Evolutionary conservation across 1,284 basidiomycete genomes (phyloP).

Genomic region (Cryptococcus hybrid): DNA sequence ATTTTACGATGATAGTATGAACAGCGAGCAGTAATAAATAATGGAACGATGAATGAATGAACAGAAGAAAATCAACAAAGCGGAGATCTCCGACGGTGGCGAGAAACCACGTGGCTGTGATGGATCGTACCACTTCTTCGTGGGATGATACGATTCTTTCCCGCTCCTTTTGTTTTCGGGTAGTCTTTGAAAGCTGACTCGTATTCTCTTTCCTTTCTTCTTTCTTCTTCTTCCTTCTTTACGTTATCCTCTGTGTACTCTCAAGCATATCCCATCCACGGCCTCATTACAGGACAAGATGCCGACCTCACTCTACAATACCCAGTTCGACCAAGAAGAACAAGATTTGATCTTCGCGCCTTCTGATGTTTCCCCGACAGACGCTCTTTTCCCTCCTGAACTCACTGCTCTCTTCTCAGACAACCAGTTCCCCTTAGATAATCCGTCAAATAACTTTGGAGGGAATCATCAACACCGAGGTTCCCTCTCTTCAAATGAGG

Average conservation of each 20-base stretch:
- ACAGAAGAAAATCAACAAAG: constrained; percentile 9
- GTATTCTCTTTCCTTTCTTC: not conserved
- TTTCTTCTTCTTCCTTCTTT: not conserved
- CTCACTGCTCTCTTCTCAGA: constrained; percentile 18
- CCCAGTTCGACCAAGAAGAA: not conserved
- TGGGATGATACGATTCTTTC: not conserved
- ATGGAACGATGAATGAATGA: constrained; percentile 11
- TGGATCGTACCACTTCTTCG: constrained; percentile 2
- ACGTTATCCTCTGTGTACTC: no score
- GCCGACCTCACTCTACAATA: constrained; percentile 8
- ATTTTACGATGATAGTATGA: not conserved
- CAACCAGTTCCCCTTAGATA: constrained; percentile 7
- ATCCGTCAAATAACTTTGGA: not conserved
- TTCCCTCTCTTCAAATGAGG: constrained; percentile 7
- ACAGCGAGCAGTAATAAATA: constrained; percentile 9
- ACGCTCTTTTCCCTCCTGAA: constrained; percentile 26
- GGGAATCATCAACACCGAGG: not conserved
- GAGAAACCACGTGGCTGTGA: not conserved
- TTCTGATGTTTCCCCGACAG: constrained; percentile 14
- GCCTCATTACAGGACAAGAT: constrained; percentile 1
- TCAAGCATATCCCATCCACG: no score
- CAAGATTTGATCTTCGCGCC: constrained; percentile 18
- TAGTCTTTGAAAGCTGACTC: not conserved
- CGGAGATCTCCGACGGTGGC: not conserved
- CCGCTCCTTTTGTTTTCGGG: not conserved